Evolutionary conservation across 345 rosid species (phyloP), one percentile per base, ranked within the genome.

Genomic region (Geranium brycei): DNA sequence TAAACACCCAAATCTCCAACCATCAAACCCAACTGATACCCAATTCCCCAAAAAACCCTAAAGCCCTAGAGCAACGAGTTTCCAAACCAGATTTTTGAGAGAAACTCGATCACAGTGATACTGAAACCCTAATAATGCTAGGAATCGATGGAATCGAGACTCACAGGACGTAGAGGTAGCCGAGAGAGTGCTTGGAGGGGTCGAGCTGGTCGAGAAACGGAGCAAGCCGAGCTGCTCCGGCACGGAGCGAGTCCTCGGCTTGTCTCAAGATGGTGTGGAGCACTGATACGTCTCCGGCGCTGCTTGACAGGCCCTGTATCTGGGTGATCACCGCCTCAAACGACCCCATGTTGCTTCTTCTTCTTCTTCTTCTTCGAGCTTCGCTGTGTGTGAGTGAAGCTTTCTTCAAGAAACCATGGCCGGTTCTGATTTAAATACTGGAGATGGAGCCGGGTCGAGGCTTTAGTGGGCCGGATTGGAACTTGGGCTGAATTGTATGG

Each of bases 131-230:
- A 17, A 40, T 35, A 14, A 23, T 14, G 57, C 11, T 47, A n/a
- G 7, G 51, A 17, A 59, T 31, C 13, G 53, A 47, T 19, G 1
- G 58, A 66, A 41, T 8, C 74, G 68, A 13, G 17, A 58, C 74
- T 62, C 72, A 87, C 95, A 87, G 79, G 69, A 87, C 28, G 74
- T 76, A 85, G 55, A 87, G 82, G 79, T 83, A 88, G 66, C 95
- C 91, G 18, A 88, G 89, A 68, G 95, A 83, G 71, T 87, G 89
- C 61, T 66, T 78, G 60, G 78, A 65, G 8, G 91, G 82, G 64
- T 85, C 89, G 64, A 88, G 89, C 72, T 82, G 86, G 15, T 80
- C 86, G 68, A 88, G 87, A 68, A 70, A 73, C 60, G 87, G 69
- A 51, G 69, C 56, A 53, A 82, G 71, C 63, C 74, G 64, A 71